Conservation (phyloP, 495 filamentous ascomycete species). For the Penicillium dipodomyicola region DNA sequence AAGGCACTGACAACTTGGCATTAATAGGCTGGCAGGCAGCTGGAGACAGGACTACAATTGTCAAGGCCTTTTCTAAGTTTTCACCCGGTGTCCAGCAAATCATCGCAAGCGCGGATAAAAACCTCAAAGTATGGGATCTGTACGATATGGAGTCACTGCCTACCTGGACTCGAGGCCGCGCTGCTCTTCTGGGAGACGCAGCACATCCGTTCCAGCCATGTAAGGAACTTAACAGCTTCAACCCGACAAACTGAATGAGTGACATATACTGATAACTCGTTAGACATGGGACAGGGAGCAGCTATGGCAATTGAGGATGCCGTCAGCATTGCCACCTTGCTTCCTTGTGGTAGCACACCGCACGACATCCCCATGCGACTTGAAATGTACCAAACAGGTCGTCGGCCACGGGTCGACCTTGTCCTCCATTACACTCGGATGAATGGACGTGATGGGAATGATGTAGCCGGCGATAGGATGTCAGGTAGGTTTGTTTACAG, state of each 20-base stretch:
- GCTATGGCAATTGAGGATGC: constrained; percentile 61
- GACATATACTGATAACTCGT: not conserved
- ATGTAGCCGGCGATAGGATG: constrained; percentile 5
- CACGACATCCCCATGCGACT: constrained; percentile 48
- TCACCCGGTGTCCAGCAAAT: constrained; percentile 40
- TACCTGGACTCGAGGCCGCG: constrained; percentile 45
- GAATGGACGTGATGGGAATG: constrained; percentile 17
- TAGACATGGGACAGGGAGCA: constrained; percentile 53
- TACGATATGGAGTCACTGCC: constrained; percentile 55
- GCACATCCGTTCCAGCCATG: constrained; percentile 59
- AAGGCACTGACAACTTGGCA: not conserved
- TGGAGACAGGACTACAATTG: constrained; percentile 40
- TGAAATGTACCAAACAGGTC: constrained; percentile 51
- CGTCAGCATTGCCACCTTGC: constrained; percentile 50
- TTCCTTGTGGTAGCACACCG: constrained; percentile 41
- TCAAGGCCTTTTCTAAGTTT: constrained; percentile 47
- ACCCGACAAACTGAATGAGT: not conserved
- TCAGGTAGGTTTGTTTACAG: constrained; percentile 6
- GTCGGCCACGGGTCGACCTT: constrained; percentile 30
- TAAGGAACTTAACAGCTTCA: constrained; percentile 8
- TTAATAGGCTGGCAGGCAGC: constrained; percentile 43
- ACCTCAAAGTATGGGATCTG: constrained; percentile 56
- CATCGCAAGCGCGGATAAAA: constrained; percentile 40
- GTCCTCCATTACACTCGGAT: constrained; percentile 16
- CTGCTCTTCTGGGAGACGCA: constrained; percentile 58